phyloP scores from a whole-genome alignment of 495 filamentous ascomycete genomes.

The Talaromyces ruber region DNA sequence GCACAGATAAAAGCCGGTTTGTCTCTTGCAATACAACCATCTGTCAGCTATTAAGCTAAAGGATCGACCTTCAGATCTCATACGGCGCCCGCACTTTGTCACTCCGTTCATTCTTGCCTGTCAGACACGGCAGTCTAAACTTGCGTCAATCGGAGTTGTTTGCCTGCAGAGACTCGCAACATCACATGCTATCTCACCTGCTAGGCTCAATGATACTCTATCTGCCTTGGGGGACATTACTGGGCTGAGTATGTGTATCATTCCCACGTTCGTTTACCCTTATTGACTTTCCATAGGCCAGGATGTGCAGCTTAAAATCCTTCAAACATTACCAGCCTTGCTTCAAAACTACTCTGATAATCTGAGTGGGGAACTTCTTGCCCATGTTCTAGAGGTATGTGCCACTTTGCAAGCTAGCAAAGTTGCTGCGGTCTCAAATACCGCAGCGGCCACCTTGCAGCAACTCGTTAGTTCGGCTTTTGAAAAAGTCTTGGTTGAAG shows the following conservation, averaged over 20 bases:
- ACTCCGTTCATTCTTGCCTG: conserved; percentile 92
- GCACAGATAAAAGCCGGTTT: conserved; percentile 76
- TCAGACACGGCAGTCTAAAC: conserved; percentile 76
- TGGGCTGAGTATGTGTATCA: conserved; percentile 38
- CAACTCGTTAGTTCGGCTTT: conserved; percentile 88
- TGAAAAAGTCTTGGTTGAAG: conserved; percentile 79
- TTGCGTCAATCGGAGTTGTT: conserved; percentile 75
- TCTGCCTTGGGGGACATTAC: conserved; percentile 80
- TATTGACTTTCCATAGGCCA: conserved; percentile 49
- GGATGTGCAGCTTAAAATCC: conserved; percentile 91
- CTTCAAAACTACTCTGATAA: conserved; percentile 84
- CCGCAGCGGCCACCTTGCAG: conserved; percentile 87
- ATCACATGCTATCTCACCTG: conserved; percentile 62
- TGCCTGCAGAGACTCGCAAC: conserved; percentile 86
- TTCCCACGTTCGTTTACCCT: neutral
- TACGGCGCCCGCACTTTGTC: conserved; percentile 71
- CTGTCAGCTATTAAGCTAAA: conserved; percentile 27
- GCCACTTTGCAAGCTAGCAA: conserved; percentile 84
- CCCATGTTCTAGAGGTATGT: conserved; percentile 78
- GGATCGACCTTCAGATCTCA: conserved; percentile 82
- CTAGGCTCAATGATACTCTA: conserved; percentile 71
- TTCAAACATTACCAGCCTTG: conserved; percentile 86
- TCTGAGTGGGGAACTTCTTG: conserved; percentile 70
- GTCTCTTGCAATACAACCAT: conserved; percentile 9
- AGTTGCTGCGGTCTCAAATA: conserved; percentile 85